Percentiles rank a stretch among this genome's conserved stretches.
Evolutionary conservation across 2,329 filamentous ascomycete genomes (phyloP).

Genomic region (Ophiostoma fasciatum): DNA sequence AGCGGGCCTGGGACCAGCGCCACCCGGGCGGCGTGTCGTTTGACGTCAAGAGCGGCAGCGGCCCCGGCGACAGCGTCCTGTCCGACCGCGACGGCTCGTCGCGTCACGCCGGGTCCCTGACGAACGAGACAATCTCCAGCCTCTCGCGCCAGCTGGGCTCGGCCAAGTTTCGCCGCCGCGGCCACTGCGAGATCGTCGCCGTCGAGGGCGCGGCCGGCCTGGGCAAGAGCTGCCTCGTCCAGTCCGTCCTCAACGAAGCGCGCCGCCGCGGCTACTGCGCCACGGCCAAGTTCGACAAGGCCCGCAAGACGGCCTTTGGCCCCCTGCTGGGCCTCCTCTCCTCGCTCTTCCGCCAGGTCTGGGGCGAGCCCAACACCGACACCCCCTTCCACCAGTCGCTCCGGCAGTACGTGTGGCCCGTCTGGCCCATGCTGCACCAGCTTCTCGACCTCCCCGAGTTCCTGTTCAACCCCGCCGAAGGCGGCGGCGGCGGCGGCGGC

Average conservation of each 20-base stretch:
- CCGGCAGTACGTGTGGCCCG: conserved; percentile 46
- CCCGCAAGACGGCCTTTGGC: conserved; percentile 45
- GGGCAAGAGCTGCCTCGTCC: conserved; percentile 51
- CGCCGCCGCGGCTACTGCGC: conserved; percentile 49
- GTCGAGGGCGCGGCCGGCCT: conserved; percentile 47
- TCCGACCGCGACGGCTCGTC: conserved; percentile 26
- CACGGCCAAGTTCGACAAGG: conserved; percentile 50
- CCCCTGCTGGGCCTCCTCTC: conserved; percentile 50
- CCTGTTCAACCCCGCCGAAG: conserved; percentile 26
- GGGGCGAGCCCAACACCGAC: conserved; percentile 50
- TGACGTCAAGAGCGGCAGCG: conserved; percentile 32
- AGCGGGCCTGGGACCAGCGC: conserved; percentile 36
- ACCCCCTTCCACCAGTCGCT: conserved; percentile 47
- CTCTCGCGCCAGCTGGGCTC: conserved; percentile 39
- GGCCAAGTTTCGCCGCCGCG: conserved; percentile 43
- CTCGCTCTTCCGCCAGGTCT: conserved; percentile 52
- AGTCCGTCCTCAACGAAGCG: conserved; percentile 46
- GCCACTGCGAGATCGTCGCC: conserved; percentile 48
- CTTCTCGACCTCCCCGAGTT: conserved; percentile 55
- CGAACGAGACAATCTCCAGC: conserved; percentile 31
- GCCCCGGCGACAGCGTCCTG: conserved; percentile 28
- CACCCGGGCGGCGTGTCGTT: conserved; percentile 36
- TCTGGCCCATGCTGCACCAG: conserved; percentile 49
- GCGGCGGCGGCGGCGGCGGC: no score
- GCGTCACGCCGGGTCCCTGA: conserved; percentile 22